Conservation (phyloP, 768 basidiomycete species). For the Tylopilus vinaceipallidus region DNA sequence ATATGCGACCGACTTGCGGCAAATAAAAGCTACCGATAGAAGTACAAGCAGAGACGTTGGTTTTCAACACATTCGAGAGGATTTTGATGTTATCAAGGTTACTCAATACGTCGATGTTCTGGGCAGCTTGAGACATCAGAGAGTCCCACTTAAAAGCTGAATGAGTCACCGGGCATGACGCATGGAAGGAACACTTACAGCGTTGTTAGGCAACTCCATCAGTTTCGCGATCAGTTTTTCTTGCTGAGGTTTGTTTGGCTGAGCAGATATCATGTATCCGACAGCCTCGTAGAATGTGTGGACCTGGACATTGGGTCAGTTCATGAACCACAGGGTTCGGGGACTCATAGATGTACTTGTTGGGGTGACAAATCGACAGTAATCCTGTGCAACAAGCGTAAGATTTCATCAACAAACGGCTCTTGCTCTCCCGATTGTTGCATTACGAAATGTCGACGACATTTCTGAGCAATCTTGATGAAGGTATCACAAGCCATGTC, state of each 20-base stretch:
- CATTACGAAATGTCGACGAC: conserved; percentile 97
- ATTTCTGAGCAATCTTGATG: conserved; percentile 99
- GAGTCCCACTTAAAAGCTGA: conserved; percentile 78
- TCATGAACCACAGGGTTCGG: not conserved
- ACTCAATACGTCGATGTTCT: conserved; percentile 87
- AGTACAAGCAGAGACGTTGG: conserved; percentile 95
- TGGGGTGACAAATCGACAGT: conserved; percentile 93
- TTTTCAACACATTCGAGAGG: conserved; percentile 94
- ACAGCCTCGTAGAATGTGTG: conserved; percentile 99
- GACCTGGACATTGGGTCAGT: conserved; percentile 41
- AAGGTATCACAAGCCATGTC: conserved; percentile 99
- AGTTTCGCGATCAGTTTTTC: conserved; percentile 92
- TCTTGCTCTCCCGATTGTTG: conserved; percentile 96
- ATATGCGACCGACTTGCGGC: conserved; percentile 94
- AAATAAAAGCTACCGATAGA: conserved; percentile 97
- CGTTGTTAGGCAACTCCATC: conserved; percentile 97
- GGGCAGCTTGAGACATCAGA: conserved; percentile 92
- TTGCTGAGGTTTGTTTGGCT: conserved; percentile 96
- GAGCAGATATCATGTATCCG: conserved; percentile 99
- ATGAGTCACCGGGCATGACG: not conserved
- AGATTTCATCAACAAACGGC: conserved; percentile 97
- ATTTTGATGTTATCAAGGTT: conserved; percentile 96
- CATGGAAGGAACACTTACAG: conserved; percentile 51
- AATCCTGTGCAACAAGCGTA: conserved; percentile 87
- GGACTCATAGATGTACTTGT: conserved; percentile 43